Conservation (phyloP, 495 filamentous ascomycete genomes). For the Tetracladium setigerum region DNA sequence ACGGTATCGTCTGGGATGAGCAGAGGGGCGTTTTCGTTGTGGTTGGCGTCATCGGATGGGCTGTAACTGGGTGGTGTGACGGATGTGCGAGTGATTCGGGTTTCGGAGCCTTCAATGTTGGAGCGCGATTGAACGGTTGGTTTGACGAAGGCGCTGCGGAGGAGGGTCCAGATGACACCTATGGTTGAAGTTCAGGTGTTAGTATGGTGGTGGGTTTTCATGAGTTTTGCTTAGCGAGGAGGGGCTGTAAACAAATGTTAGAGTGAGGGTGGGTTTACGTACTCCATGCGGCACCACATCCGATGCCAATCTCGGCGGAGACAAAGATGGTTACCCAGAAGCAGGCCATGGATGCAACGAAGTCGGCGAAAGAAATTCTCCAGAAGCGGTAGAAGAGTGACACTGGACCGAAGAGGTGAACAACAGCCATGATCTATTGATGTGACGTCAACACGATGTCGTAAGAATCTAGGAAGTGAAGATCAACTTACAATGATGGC, state of each 20-base stretch:
- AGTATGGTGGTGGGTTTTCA: too few species aligned
- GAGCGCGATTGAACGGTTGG: slow-evolving; percentile 14
- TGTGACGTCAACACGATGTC: slow-evolving; percentile 5
- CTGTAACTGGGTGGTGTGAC: slow-evolving; percentile 2
- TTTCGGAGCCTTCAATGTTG: background rate
- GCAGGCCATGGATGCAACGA: slow-evolving; percentile 39
- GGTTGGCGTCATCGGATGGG: background rate
- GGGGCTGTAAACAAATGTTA: too few species aligned
- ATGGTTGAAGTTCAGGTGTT: too few species aligned
- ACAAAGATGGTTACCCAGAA: slow-evolving; percentile 44
- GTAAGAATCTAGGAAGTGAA: background rate
- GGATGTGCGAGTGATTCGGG: too few species aligned
- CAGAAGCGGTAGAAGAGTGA: slow-evolving; percentile 38
- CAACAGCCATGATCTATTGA: slow-evolving; percentile 32
- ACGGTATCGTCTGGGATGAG: slow-evolving; percentile 29
- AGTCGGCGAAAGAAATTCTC: slow-evolving; percentile 40
- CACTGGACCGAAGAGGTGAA: slow-evolving; percentile 33
- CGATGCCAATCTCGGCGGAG: slow-evolving; percentile 40
- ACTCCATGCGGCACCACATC: slow-evolving; percentile 30
- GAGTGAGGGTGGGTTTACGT: too few species aligned
- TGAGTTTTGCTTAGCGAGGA: too few species aligned
- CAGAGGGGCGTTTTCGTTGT: slow-evolving; percentile 5
- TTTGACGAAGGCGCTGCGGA: slow-evolving; percentile 34
- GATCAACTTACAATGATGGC: slow-evolving; percentile 31
- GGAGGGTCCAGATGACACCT: slow-evolving; percentile 34